Conservation (phyloP, 2,329 filamentous ascomycete genomes). For the Fusarium clavum region DNA sequence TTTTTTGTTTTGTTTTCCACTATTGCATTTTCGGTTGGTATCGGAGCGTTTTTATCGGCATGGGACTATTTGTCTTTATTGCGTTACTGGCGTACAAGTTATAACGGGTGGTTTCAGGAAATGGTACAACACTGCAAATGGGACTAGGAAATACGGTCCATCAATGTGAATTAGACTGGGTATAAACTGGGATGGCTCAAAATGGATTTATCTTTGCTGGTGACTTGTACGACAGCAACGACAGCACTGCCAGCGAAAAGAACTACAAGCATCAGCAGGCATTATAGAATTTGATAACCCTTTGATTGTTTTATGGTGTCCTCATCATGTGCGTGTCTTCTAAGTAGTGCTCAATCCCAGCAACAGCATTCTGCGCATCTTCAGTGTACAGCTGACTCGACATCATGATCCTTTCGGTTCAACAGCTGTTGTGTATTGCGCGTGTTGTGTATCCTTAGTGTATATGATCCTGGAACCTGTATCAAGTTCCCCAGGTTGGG, state of each 20-base stretch:
- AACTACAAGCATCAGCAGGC: not conserved
- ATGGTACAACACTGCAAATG: not conserved
- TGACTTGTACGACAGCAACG: not conserved
- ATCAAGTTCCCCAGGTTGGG: not conserved
- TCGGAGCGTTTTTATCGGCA: not conserved
- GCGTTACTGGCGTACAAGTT: constrained; percentile 9
- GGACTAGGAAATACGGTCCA: not conserved
- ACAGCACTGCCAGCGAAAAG: not conserved
- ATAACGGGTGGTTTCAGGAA: not conserved
- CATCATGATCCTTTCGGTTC: constrained; percentile 16
- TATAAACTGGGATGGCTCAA: constrained; percentile 4
- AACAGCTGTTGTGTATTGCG: constrained; percentile 17
- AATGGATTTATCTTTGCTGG: not conserved
- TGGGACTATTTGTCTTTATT: not conserved
- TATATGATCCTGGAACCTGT: constrained; percentile 18
- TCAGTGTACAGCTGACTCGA: constrained; percentile 5
- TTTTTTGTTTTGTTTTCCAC: not conserved
- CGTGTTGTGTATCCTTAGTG: constrained; percentile 15
- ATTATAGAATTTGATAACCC: constrained; percentile 21
- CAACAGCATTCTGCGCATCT: constrained; percentile 3
- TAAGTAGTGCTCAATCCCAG: constrained; percentile 1
- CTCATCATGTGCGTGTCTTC: constrained; percentile 6
- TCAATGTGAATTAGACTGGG: constrained; percentile 3
- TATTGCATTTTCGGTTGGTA: not conserved
- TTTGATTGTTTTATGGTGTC: constrained; percentile 21